A percentile compares a stretch with the other conserved stretches of the same genome.
Evolutionary conservation across 352 stramenopile species (phyloP).

Genomic region (Globisporangium radiosum): DNA sequence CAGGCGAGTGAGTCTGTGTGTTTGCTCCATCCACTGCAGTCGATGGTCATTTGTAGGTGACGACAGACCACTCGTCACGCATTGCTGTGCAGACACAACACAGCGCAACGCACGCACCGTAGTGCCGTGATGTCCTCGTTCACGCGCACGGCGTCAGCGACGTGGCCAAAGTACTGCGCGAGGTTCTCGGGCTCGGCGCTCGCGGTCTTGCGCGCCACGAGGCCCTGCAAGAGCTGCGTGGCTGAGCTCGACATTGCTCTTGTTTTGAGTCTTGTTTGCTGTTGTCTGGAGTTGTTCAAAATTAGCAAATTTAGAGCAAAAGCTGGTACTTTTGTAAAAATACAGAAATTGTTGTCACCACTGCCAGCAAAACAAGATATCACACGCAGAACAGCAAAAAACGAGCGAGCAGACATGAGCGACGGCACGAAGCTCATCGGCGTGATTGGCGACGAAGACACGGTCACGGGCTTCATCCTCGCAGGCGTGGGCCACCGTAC

Average conservation of each 20-base stretch:
- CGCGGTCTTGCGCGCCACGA: constrained; percentile 43
- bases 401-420: constrained; percentile 31
- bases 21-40: no score
- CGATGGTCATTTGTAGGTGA: no score
- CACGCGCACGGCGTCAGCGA: constrained; percentile 42
- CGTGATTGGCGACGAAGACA: constrained; percentile 94
- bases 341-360: no score
- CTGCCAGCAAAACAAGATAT: background rate
- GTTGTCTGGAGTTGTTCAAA: no score
- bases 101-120: constrained; percentile 21
- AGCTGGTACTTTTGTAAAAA: no score
- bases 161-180: constrained; percentile 68
- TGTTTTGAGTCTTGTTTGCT: no score
- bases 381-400: background rate
- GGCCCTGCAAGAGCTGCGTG: constrained; percentile 60
- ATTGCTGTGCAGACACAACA: background rate
- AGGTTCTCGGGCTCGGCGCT: constrained; percentile 46
- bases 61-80: no score
- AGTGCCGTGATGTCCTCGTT: constrained; percentile 50
- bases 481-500: constrained; percentile 95
- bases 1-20: background rate
- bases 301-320: no score
- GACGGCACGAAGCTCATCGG: constrained; percentile 82
- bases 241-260: constrained; percentile 5
- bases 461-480: constrained; percentile 97